phyloP scores from a whole-genome alignment of 2,329 filamentous ascomycete genomes.

The Sclerotinia nivalis region DNA sequence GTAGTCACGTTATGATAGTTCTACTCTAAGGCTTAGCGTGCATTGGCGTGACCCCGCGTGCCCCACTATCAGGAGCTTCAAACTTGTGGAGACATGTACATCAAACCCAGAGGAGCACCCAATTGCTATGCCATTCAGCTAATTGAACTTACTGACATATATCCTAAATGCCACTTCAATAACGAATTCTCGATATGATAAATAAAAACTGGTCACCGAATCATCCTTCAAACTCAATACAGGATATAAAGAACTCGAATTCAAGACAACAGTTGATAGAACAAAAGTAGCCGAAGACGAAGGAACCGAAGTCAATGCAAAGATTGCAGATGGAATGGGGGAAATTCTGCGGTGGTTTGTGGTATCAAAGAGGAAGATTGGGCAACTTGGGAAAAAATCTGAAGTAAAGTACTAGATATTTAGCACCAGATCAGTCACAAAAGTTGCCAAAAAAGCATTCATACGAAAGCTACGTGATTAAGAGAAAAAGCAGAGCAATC shows the following conservation, averaged over 20 bases:
- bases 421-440: not conserved
- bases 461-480: conserved; percentile 6
- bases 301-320: conserved; percentile 29
- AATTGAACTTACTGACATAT: too few species aligned
- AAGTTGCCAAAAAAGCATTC: conserved; percentile 25
- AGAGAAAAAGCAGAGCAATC: too few species aligned
- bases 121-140: too few species aligned
- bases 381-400: too few species aligned
- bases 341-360: conserved; percentile 30
- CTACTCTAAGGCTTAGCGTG: conserved; percentile 6
- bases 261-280: not conserved
- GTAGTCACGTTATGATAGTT: not conserved
- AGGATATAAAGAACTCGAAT: not conserved
- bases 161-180: not conserved
- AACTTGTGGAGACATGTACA: too few species aligned
- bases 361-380: conserved; percentile 13
- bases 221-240: not conserved
- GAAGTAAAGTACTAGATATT: too few species aligned
- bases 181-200: too few species aligned
- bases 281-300: conserved; percentile 25
- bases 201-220: not conserved
- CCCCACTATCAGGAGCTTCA: not conserved
- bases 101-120: too few species aligned
- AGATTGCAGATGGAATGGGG: conserved; percentile 24
- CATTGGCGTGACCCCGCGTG: not conserved